Base-by-base conservation (phyloP, 2,329 filamentous ascomycete genomes). In the Ophiostoma tasmaniense region DNA sequence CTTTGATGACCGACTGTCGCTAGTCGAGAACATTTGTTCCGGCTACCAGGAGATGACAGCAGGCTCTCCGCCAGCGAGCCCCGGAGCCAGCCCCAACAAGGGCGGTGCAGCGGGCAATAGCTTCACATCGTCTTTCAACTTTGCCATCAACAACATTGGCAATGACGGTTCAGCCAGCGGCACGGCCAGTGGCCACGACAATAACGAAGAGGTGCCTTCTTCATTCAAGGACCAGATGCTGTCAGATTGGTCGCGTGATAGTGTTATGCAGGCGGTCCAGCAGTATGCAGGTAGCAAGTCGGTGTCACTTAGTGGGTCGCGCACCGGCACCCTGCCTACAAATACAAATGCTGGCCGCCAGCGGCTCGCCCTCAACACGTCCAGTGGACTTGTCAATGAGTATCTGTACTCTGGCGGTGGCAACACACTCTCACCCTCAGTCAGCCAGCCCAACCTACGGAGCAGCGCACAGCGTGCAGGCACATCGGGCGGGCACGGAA, bases 181-280 rank as follows among this genome's bases (percentile, higher is more conserved):
- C 5, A 25, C 22, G 22, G 25, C 50, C 14, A 17, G 14, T 10
- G 75, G 78, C 1, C 70, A 76, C 67, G 76, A 81, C 28, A 74
- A 75, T 4, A 81, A 83, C 45, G 78, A 79, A n/a, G 84, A 89
- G 69, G 80, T 97, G 2, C 90, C 92, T 0, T 77, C 81, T 20
- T 83, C 81, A 35, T 86, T 92, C 73, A 87, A 85, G 72, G 91
- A 95, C 71, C 85, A 91, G 73, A 91, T 97, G 85, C 80, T 92
- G 69, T 82, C 85, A 25, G 86, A 91, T 65, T 97, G 94, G 94
- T 90, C 87, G 52, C 88, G 89, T 75, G 93, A 96, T 28, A 79
- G 82, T 17, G 90, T 90, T 39, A 80, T 95, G 67, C 85, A 88
- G 13, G 83, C 86, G 50, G 84, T 91, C 66, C 71, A 71, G 67